phyloP scores from a whole-genome alignment of 139 green algal species.

The Coelastrella sp. region DNA sequence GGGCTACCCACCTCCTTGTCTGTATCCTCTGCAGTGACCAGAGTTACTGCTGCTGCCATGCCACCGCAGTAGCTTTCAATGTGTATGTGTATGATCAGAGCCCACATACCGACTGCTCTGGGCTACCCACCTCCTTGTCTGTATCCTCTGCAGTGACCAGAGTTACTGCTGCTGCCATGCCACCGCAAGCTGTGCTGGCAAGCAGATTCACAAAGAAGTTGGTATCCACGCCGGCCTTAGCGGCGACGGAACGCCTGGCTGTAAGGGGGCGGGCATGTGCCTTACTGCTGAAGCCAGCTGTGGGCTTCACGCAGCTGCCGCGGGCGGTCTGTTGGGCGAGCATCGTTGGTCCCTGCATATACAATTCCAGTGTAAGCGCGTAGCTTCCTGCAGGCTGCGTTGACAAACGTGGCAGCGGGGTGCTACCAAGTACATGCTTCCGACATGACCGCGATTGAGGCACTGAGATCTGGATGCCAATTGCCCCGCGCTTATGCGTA shows the following conservation, averaged over 20 bases:
- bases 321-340: constrained; percentile 1
- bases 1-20: constrained; percentile 62
- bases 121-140: constrained; percentile 61
- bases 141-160: constrained; percentile 66
- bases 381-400: neutral
- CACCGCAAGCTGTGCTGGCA: constrained; percentile 47
- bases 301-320: constrained; percentile 10
- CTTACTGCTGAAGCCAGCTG: neutral
- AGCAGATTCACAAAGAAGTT: constrained; percentile 72
- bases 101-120: too few relatives aligned
- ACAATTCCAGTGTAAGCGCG: neutral
- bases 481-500: too few relatives aligned
- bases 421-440: neutral
- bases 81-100: too few relatives aligned
- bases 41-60: constrained; percentile 63
- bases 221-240: constrained; percentile 50
- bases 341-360: neutral
- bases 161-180: constrained; percentile 63
- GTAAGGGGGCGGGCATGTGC: neutral
- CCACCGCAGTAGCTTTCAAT: constrained; percentile 44
- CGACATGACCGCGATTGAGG: neutral
- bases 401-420: neutral
- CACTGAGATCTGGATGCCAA: neutral
- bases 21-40: constrained; percentile 64
- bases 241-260: constrained; percentile 6